Evolutionary conservation across 345 rosid species (phyloP), one percentile per base, ranked within the genome.

Genomic region (Camelina neglecta): DNA sequence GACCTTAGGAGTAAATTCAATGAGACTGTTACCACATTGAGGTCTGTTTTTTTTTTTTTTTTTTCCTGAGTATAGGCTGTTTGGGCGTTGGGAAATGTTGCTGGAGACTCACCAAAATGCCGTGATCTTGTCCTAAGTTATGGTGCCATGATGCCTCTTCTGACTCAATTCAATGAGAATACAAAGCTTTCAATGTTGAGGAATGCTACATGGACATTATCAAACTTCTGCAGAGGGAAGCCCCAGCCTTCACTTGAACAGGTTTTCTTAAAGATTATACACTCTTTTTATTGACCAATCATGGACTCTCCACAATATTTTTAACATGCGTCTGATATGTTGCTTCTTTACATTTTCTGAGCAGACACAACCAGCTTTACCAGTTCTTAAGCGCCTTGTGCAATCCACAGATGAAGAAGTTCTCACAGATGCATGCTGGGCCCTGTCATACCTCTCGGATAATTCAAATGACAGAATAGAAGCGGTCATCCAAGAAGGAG

Each of bases 201-300:
- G 76, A 92, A 92, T 83, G 91, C 96, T 75, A 92, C 97, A 41
- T 92, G 97, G 97, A 92, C 93, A 1, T 83, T 92, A 16, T 92
- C 97, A 23, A 92, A 89, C 79, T 86, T 91, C 72, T 91, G 97
- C 65, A 79, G 97, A 33, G 97, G 97, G 76, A 91, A 91, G 72
- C 97, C 97, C 20, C 93, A 81, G 18, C 93, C 95, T 71, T 66
- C 82, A 10, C 86, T 88, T 79, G 97, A 89, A 29, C 87, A 89
- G 93, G 97, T 91, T 68, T 47, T 12, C 21, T 42, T 53, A 15
- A 48, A 67, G 42, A 51, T 41, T 68, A 60, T 26, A 48, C 11
- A 44, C 53, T 18, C 35, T 29, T 29, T 59, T 38, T 8, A 35
- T 58, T 60, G 77, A 50, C 60, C 42, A 35, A 39, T 23, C 21